These are phyloP conservation scores for Gryganskiella cystojenkinii DNA, from an alignment of 192 early-diverging fungal species.

Conservation along the genomic window DNA sequence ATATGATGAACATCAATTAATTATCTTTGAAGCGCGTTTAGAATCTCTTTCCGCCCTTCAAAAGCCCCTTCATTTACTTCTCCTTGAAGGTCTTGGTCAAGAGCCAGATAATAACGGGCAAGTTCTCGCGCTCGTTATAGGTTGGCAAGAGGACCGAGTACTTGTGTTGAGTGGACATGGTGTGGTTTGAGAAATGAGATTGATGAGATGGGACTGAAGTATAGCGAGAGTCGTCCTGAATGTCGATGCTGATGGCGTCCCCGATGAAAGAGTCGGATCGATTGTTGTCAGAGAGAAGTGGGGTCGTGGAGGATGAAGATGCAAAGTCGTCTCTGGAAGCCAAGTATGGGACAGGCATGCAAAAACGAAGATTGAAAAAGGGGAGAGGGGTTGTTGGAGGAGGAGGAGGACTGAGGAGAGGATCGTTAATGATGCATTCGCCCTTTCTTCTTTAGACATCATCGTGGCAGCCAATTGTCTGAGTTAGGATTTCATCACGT, in stretches of 20 bases:
- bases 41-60: conserved; percentile 5
- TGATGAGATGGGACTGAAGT: conserved; percentile 16
- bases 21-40: neutral
- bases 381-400: too few species aligned
- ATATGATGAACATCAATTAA: neutral
- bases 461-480: too few species aligned
- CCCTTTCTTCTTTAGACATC: too few species aligned
- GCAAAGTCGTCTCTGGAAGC: conserved; percentile 14
- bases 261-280: conserved; percentile 20
- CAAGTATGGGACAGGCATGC: conserved; percentile 15
- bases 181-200: conserved; percentile 9
- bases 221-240: conserved; percentile 32
- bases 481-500: too few species aligned
- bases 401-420: too few species aligned
- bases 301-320: conserved; percentile 9
- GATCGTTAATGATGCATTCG: too few species aligned
- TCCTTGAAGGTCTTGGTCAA: conserved; percentile 89
- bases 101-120: conserved; percentile 95
- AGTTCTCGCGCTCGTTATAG: conserved; percentile 97
- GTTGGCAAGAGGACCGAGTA: conserved; percentile 98
- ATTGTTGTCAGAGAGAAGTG: conserved; percentile 3
- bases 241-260: conserved; percentile 53
- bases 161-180: conserved; percentile 61
- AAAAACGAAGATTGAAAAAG: neutral
- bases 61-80: too few species aligned